Evolutionary conservation across 2,329 filamentous ascomycete species (phyloP).

Genomic region (Cryphonectria japonica): DNA sequence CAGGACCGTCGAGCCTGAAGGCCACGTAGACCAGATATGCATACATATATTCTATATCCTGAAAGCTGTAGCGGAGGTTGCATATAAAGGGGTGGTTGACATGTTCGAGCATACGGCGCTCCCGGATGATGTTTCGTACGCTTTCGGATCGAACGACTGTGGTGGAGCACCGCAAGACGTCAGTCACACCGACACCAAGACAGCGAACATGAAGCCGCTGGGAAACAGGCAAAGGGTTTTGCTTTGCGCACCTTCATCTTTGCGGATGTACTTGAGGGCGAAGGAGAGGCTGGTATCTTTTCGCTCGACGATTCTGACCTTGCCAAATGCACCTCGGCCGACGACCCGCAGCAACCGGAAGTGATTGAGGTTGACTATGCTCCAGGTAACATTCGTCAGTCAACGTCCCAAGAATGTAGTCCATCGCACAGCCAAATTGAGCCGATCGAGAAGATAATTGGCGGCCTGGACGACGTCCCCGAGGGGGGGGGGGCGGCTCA

Average conservation of each 20-base stretch:
- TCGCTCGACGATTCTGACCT: conserved; percentile 96
- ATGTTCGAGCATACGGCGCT: conserved; percentile 96
- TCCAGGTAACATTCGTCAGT: conserved; percentile 25
- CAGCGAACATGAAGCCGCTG: not conserved
- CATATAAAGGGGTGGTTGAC: conserved; percentile 97
- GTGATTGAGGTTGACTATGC: conserved; percentile 90
- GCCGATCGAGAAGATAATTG: conserved; percentile 3
- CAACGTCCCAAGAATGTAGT: not conserved
- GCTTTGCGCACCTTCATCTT: conserved; percentile 81
- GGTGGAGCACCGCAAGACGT: conserved; percentile 30
- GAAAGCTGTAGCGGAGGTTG: conserved; percentile 98
- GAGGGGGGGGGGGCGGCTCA: not conserved
- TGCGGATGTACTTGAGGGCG: conserved; percentile 96
- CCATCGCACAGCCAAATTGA: not conserved
- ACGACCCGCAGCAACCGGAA: conserved; percentile 95
- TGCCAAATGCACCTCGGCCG: conserved; percentile 96
- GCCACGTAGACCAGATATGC: conserved; percentile 38
- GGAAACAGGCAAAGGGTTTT: not conserved
- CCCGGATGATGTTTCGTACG: conserved; percentile 96
- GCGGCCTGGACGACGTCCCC: conserved; percentile 13
- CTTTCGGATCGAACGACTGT: conserved; percentile 95
- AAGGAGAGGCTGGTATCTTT: conserved; percentile 95
- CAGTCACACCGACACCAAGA: conserved; percentile 7
- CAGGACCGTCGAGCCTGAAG: too few relatives aligned
- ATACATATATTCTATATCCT: conserved; percentile 98